Evolutionary conservation across 129 eudicot species (phyloP).

Genomic region (Saposhnikovia divaricata): DNA sequence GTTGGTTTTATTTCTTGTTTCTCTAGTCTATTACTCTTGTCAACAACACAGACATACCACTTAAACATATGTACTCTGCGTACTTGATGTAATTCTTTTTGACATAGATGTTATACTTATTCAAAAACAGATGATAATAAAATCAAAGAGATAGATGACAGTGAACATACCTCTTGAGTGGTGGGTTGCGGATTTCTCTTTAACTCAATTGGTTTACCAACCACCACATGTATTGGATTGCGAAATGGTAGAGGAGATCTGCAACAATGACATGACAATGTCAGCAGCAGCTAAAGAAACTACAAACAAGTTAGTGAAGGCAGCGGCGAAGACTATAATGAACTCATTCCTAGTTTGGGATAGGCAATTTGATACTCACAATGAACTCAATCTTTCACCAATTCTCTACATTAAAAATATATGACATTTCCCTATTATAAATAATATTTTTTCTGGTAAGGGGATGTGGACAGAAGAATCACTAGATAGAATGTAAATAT

Average conservation of each 20-base stretch:
- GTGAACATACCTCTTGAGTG: conserved; percentile 63
- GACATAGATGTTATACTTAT: neutral
- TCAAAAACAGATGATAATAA: neutral
- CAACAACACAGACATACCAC: neutral
- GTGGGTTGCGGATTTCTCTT: conserved; percentile 60
- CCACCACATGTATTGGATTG: conserved; percentile 76
- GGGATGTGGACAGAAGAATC: neutral
- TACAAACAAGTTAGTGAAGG: neutral
- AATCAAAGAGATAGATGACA: neutral
- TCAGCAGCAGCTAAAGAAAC: neutral
- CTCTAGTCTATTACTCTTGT: no score
- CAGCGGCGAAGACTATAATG: neutral
- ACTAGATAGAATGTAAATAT: neutral
- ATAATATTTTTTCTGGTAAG: neutral
- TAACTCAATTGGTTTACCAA: conserved; percentile 70
- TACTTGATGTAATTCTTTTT: neutral
- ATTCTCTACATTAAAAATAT: neutral
- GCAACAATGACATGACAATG: conserved; percentile 14
- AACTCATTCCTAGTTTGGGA: neutral
- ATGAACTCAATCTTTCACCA: neutral
- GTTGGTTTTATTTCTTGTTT: no score
- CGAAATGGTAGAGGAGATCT: conserved; percentile 76
- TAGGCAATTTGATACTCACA: neutral
- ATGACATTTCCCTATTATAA: neutral
- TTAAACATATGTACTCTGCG: neutral